phyloP scores from a whole-genome alignment of 1,284 basidiomycete genomes.

The Trametes pubescens region DNA sequence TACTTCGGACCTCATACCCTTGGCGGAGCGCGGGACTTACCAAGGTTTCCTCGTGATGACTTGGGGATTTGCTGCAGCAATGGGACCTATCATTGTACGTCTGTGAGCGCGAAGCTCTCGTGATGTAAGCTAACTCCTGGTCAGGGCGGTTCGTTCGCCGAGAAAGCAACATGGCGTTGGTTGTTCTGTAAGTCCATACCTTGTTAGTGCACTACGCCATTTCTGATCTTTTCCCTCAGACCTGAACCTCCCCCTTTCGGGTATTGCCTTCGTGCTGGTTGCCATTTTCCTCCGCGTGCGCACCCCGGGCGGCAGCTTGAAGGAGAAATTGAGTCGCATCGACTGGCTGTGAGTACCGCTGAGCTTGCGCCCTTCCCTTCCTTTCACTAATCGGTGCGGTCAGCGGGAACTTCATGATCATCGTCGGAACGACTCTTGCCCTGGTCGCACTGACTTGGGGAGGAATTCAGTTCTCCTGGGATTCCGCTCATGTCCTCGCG shows the following conservation, averaged over 20 bases:
- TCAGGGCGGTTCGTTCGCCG: slow-evolving; percentile 35
- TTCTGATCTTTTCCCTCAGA: slow-evolving; percentile 31
- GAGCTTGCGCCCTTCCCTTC: no score
- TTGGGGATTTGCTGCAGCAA: slow-evolving; percentile 45
- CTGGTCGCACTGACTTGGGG: slow-evolving; percentile 32
- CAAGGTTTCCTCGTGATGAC: slow-evolving; percentile 44
- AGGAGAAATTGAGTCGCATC: slow-evolving; percentile 35
- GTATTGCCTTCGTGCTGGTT: slow-evolving; percentile 44
- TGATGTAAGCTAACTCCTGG: no score
- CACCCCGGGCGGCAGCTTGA: slow-evolving; percentile 38
- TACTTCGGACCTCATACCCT: slow-evolving; percentile 46
- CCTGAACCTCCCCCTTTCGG: slow-evolving; percentile 48
- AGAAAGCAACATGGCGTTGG: slow-evolving; percentile 39
- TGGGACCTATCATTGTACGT: slow-evolving; percentile 45
- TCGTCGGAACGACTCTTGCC: slow-evolving; percentile 21
- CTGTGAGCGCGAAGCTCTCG: neutral
- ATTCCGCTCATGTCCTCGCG: slow-evolving; percentile 28
- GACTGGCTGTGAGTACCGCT: slow-evolving; percentile 41
- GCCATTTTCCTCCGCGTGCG: slow-evolving; percentile 43
- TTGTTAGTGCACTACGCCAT: no score
- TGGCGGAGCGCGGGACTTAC: slow-evolving; percentile 47
- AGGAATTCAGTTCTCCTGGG: slow-evolving; percentile 27
- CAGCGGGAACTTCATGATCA: slow-evolving; percentile 51
- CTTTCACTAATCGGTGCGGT: no score
- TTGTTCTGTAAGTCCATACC: slow-evolving; percentile 37